A percentile compares a stretch with the other conserved stretches of the same genome.
Evolutionary conservation across 176 grass and related monocot genomes (phyloP).

Genomic region (Thalia dealbata): DNA sequence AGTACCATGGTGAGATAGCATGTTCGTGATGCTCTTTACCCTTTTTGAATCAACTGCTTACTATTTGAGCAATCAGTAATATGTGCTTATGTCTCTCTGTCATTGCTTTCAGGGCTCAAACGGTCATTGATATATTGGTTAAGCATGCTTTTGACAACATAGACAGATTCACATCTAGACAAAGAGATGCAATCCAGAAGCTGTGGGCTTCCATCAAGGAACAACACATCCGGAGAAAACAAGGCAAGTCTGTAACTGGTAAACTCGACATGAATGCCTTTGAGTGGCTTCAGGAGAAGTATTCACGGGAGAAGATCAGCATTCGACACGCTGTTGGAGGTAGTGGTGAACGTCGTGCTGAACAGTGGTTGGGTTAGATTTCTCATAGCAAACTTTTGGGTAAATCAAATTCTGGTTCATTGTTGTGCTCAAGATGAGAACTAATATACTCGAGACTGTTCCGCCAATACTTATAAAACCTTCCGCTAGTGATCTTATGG

Average conservation of each 20-base stretch:
- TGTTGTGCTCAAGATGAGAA: neutral
- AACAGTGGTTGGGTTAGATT: slow-evolving; percentile 61
- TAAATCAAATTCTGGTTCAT: neutral
- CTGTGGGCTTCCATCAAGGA: slow-evolving; percentile 91
- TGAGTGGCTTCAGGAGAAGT: slow-evolving; percentile 81
- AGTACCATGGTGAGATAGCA: slow-evolving; percentile 45
- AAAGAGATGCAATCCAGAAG: slow-evolving; percentile 54
- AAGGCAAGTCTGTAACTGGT: slow-evolving; percentile 80
- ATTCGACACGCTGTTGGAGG: slow-evolving; percentile 59
- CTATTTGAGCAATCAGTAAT: neutral
- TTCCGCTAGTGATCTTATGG: no score
- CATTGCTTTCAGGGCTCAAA: slow-evolving; percentile 61
- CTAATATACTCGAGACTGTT: neutral
- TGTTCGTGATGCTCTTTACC: neutral
- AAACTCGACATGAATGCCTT: slow-evolving; percentile 85
- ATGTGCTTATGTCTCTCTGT: neutral
- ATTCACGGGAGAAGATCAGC: slow-evolving; percentile 82
- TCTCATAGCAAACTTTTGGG: neutral
- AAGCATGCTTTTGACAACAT: slow-evolving; percentile 69
- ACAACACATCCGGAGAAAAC: slow-evolving; percentile 68
- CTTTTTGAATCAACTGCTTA: neutral
- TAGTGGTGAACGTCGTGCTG: slow-evolving; percentile 46
- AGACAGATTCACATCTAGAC: slow-evolving; percentile 51
- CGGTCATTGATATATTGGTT: slow-evolving; percentile 64
- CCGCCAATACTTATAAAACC: neutral